A percentile compares a stretch with the other conserved stretches of the same genome.
Evolutionary conservation across 148 eudicot species (phyloP).

Genomic region (Persicaria tinctoria): DNA sequence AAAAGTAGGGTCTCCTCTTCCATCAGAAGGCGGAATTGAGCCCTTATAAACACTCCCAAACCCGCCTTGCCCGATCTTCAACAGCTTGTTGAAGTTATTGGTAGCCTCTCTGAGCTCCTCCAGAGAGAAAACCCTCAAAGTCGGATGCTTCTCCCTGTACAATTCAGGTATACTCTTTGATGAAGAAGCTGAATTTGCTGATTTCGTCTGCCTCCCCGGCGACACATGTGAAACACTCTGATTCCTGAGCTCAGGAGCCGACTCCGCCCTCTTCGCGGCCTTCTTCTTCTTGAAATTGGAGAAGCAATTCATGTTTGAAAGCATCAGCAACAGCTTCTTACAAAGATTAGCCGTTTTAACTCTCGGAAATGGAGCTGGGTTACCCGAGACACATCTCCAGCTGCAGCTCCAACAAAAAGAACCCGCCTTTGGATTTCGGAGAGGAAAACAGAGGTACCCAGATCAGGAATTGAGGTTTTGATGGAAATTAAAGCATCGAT

Average conservation of each 20-base stretch:
- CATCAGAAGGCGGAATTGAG: neutral
- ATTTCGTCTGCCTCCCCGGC: constrained; percentile 16
- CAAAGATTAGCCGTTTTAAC: neutral
- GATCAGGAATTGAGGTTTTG: neutral
- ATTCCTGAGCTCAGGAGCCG: constrained; percentile 57
- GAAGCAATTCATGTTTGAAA: constrained; percentile 57
- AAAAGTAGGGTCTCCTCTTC: neutral
- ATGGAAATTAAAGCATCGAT: neutral
- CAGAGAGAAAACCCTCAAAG: constrained; percentile 11
- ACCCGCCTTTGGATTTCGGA: neutral
- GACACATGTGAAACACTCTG: constrained; percentile 18
- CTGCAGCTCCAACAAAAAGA: neutral
- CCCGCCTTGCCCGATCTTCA: constrained; percentile 20
- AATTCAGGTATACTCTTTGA: constrained; percentile 13
- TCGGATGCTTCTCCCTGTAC: constrained; percentile 11
- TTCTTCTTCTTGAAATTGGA: constrained; percentile 46
- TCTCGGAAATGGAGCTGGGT: neutral
- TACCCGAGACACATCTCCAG: neutral
- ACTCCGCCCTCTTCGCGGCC: constrained; percentile 34
- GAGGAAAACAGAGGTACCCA: neutral
- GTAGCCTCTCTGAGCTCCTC: constrained; percentile 14
- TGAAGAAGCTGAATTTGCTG: constrained; percentile 26
- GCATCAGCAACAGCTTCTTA: neutral
- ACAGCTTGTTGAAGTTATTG: constrained; percentile 10
- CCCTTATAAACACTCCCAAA: constrained; percentile 22